Percentiles rank a stretch among this genome's conserved stretches.
Evolutionary conservation across 2,329 filamentous ascomycete genomes (phyloP).

Genomic region (Curvularia hawaiiensis): DNA sequence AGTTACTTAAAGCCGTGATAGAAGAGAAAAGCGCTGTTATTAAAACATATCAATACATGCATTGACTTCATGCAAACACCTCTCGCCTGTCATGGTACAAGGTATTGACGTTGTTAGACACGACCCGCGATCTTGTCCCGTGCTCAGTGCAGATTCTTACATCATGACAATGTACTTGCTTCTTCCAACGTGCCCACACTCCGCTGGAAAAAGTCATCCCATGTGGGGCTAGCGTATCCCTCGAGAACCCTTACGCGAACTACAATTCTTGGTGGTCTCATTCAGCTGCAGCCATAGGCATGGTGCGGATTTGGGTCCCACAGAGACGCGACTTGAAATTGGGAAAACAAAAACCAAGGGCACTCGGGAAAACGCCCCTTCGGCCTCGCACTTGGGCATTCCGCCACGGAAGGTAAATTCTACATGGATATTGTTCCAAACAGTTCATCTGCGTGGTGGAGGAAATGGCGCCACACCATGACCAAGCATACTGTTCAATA

Average conservation of each 20-base stretch:
- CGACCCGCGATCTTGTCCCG: background rate
- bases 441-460: slow-evolving; percentile 9
- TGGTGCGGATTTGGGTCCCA: slow-evolving; percentile 2
- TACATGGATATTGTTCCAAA: slow-evolving; percentile 2
- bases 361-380: background rate
- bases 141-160: background rate
- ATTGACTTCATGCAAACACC: slow-evolving; percentile 12
- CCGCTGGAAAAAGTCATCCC: background rate
- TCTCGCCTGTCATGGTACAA: slow-evolving; percentile 2
- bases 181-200: background rate
- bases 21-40: slow-evolving; percentile 21
- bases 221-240: background rate
- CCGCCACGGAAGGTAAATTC: slow-evolving; percentile 15
- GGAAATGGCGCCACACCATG: slow-evolving; percentile 11
- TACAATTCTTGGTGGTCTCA: background rate
- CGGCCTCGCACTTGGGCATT: background rate
- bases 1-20: slow-evolving; percentile 2
- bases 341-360: background rate
- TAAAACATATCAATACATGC: slow-evolving; percentile 18
- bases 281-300: background rate
- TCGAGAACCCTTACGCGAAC: background rate
- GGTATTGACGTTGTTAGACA: background rate
- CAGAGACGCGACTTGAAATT: background rate
- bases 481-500: slow-evolving; percentile 10
- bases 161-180: slow-evolving; percentile 1